Evolutionary conservation across 352 stramenopile genomes (phyloP).

Genomic region (Phytopythium litorale): DNA sequence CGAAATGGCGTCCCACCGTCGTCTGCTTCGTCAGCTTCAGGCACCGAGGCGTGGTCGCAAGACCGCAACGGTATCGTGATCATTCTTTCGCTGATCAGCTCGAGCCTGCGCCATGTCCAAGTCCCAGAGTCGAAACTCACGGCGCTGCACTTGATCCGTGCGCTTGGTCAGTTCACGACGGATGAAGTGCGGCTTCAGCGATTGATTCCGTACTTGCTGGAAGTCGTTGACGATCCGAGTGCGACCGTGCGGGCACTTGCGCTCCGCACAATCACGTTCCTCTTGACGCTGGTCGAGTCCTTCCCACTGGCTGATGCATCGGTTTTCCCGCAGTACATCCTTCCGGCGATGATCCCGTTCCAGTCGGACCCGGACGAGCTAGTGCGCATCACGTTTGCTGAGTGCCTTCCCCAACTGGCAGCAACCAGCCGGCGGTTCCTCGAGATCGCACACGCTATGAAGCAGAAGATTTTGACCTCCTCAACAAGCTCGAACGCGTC

Average conservation of each 20-base stretch:
- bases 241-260: slow-evolving; percentile 88
- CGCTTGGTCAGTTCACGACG: slow-evolving; percentile 83
- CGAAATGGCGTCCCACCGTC: slow-evolving; percentile 6
- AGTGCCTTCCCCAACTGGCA: slow-evolving; percentile 91
- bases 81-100: slow-evolving; percentile 81
- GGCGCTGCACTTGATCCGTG: slow-evolving; percentile 90
- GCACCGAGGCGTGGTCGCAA: slow-evolving; percentile 25
- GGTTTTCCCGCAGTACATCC: slow-evolving; percentile 97
- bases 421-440: slow-evolving; percentile 93
- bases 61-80: slow-evolving; percentile 86
- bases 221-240: slow-evolving; percentile 91
- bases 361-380: slow-evolving; percentile 90
- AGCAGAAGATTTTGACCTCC: slow-evolving; percentile 57
- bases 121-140: slow-evolving; percentile 87
- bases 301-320: slow-evolving; percentile 94
- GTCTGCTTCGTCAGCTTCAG: slow-evolving; percentile 6
- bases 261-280: slow-evolving; percentile 87
- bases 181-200: slow-evolving; percentile 95
- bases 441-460: slow-evolving; percentile 90
- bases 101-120: slow-evolving; percentile 79
- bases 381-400: slow-evolving; percentile 94
- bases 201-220: slow-evolving; percentile 92
- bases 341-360: slow-evolving; percentile 89
- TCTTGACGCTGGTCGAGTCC: slow-evolving; percentile 87
- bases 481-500: slow-evolving; percentile 30